Base-by-base conservation (phyloP, 352 stramenopile species). In the Phytopythium delawarense region DNA sequence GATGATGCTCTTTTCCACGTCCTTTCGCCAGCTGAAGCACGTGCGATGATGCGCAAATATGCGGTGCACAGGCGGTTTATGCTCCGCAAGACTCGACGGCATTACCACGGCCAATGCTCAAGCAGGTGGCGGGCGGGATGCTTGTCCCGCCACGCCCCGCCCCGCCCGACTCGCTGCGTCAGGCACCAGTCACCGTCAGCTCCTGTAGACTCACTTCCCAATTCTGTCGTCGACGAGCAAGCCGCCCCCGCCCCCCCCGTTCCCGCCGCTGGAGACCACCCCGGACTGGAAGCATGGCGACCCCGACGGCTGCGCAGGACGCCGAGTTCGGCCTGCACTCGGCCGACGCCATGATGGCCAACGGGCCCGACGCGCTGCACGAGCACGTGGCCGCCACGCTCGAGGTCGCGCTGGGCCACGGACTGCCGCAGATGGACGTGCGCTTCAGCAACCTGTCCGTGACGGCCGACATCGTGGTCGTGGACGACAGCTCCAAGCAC, bases 341-440 rank as follows among this genome's bases (percentile, higher is more conserved):
- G 23, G 70, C 59, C 13, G 35, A 59, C 11, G 58, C 46, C 4
- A 32, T 79, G 15, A 70, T 82, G 62, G 64, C 67, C 34, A 49
- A 82, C 4, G 74, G 72, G 2, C 70, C 75, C 12, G 57, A 75
- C 37, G 63, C 62, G 15, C 63, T 81, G 30, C 72, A 84, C 42
- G 54, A 71, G 2, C 54, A 73, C 39, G 37, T 80, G 15, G 67
- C 71, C 30, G 30, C 52, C 20, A 73, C 66, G 52, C 50, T 80
- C 37, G 68, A 68, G n/a, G 53, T 54, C 12, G 65, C 75, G 6
- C 45, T 75, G 18, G 67, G 72, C 15, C 59, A 65, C 2, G 63
- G 57, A 8, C 66, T 85, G 65, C 76, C 76, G 16, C 71, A 79
- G 49, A 70, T 78, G 60, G 71, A 82, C 28, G 66, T 85, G n/a